These are phyloP conservation scores for Syzygium syzygioides DNA, from an alignment of 441 rosid species.

Conservation along the genomic window DNA sequence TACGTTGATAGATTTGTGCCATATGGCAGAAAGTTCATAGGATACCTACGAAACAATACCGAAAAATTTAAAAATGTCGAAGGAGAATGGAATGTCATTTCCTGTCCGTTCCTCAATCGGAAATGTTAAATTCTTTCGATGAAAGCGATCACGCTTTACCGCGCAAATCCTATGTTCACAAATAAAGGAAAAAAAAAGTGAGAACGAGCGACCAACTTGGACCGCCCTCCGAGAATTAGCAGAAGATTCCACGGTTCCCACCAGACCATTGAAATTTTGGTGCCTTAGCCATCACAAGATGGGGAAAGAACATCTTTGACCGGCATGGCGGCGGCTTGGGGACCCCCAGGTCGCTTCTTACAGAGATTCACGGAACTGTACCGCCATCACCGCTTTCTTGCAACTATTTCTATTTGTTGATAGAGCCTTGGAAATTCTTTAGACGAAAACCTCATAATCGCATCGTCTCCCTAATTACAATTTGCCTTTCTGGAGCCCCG, in stretches of 20 bases:
- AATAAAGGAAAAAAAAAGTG: background rate
- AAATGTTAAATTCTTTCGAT: background rate
- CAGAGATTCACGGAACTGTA: background rate
- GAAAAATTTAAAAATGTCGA: background rate
- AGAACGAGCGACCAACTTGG: background rate
- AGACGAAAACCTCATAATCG: background rate
- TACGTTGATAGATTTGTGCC: no score
- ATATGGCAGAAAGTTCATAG: background rate
- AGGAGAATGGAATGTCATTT: background rate
- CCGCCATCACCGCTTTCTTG: background rate
- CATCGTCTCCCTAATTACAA: background rate
- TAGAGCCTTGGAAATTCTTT: background rate
- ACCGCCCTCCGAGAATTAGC: background rate
- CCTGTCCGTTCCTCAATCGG: background rate
- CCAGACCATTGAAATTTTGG: background rate
- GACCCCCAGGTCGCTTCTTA: background rate
- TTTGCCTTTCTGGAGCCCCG: background rate
- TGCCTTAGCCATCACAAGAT: background rate
- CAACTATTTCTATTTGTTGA: background rate
- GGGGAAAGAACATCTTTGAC: background rate
- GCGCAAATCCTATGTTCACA: background rate
- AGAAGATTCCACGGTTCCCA: background rate
- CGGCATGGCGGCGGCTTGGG: background rate
- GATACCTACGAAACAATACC: background rate
- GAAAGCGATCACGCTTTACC: background rate